Conservation (phyloP, 2,329 filamentous ascomycete species). For the Fusarium foetens region DNA sequence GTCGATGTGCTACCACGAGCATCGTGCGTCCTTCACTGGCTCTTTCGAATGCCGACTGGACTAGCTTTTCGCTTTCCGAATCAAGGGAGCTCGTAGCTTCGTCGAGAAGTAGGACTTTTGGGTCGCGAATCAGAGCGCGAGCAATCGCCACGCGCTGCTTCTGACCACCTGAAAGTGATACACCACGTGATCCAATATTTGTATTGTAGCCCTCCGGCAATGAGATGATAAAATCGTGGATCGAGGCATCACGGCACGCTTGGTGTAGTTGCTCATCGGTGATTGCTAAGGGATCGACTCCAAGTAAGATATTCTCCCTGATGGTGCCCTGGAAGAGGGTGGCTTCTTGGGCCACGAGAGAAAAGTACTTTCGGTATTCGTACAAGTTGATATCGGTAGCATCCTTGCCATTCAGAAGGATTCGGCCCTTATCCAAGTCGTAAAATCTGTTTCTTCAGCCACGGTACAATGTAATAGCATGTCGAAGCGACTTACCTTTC, state of each 20-base stretch:
- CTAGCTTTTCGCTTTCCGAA: slow-evolving; percentile 69
- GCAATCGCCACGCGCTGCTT: slow-evolving; percentile 77
- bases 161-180: slow-evolving; percentile 76
- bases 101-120: slow-evolving; percentile 74
- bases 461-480: background rate
- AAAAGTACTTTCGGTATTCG: slow-evolving; percentile 71
- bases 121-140: slow-evolving; percentile 73
- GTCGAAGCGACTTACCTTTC: slow-evolving; percentile 54
- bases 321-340: slow-evolving; percentile 76
- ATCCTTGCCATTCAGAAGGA: slow-evolving; percentile 71
- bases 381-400: slow-evolving; percentile 68
- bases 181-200: slow-evolving; percentile 72
- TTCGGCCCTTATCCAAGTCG: slow-evolving; percentile 69
- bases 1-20: slow-evolving; percentile 79
- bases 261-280: slow-evolving; percentile 62
- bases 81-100: slow-evolving; percentile 79
- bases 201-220: slow-evolving; percentile 76
- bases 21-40: slow-evolving; percentile 71
- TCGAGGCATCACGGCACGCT: slow-evolving; percentile 70
- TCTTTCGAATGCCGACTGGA: slow-evolving; percentile 74
- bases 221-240: slow-evolving; percentile 76
- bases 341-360: slow-evolving; percentile 79
- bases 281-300: slow-evolving; percentile 65
- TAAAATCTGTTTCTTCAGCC: slow-evolving; percentile 67
- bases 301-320: slow-evolving; percentile 75